These are phyloP conservation scores for Candida railenensis DNA, from an alignment of 805 yeast genomes.

Conservation along the genomic window DNA sequence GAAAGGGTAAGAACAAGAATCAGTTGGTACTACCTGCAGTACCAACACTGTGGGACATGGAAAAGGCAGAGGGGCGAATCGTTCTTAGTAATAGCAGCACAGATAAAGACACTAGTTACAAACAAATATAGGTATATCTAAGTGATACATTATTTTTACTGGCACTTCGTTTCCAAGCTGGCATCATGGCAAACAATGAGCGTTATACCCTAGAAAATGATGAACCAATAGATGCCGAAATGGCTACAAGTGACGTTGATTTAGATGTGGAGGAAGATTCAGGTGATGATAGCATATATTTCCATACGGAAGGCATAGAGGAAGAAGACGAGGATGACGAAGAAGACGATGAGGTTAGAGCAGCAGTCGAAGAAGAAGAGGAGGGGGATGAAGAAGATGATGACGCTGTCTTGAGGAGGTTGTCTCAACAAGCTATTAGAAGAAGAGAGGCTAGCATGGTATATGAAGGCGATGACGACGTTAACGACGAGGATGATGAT, in stretches of 20 bases:
- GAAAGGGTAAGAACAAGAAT: no score
- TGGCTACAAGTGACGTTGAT: constrained; percentile 6
- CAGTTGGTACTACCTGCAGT: neutral
- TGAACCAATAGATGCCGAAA: constrained; percentile 1
- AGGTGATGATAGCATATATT: constrained; percentile 10
- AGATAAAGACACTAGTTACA: neutral
- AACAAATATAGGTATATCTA: neutral
- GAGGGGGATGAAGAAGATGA: constrained; percentile 12
- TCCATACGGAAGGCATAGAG: constrained; percentile 6
- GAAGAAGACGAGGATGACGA: constrained; percentile 13
- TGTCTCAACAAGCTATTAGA: constrained; percentile 35
- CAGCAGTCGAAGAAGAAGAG: constrained; percentile 7
- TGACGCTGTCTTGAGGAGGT: constrained; percentile 26
- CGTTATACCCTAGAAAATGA: neutral
- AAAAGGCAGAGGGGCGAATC: neutral
- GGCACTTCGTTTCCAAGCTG: neutral
- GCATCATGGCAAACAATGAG: neutral
- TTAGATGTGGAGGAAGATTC: constrained; percentile 5
- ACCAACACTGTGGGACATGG: neutral
- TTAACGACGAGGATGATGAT: constrained; percentile 16
- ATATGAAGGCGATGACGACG: constrained; percentile 15
- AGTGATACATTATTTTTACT: neutral
- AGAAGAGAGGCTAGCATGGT: constrained; percentile 12
- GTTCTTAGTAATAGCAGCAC: neutral
- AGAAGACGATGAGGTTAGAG: constrained; percentile 9